Base-by-base conservation (phyloP, 1,284 basidiomycete genomes). In the Tilletia horrida region DNA sequence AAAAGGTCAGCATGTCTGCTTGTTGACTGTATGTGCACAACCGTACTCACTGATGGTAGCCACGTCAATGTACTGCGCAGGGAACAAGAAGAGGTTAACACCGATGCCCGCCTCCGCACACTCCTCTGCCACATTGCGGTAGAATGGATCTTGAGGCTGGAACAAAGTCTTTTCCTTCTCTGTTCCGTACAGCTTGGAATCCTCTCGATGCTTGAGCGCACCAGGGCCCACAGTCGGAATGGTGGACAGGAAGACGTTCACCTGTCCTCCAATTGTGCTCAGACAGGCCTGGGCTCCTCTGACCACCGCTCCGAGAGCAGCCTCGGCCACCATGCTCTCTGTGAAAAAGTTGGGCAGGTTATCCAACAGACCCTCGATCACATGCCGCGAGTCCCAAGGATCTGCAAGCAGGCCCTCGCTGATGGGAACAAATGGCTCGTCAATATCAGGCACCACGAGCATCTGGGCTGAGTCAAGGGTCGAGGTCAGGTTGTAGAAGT, bases 401-500 rank as follows among this genome's bases (percentile, higher is more conserved):
- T 93, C 88, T 7, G 90, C 93, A 68, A 97, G 90, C 57, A 96
- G 85, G 0, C 90, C 90, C 13, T 86, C 84, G 43, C 85, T 85
- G 43, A 94, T 83, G 0, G 96, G 96, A 1, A 92, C 83, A 82
- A 95, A 98, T 31, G 93, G 89, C 74, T 98, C 96, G 27, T 94
- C 85, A 43, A 97, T 84, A 79, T 98, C 96, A 0, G 91, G 85
- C 6, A 97, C 88, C 50, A 98, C 88, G 48, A 95, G 85, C 86
- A 96, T 91, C 64, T 88, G 86, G 0, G 89, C 87, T 65, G 76
- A 72, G 40, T 80, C 80, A 14, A 73, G 63, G 74, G 90, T 85
- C 83, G 94, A 91, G 79, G 89, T 88, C 68, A 98, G 84, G 79
- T 95, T 89, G 83, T 93, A 93, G 81, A 97, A 96, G 75, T 97